A percentile compares a stretch with the other conserved stretches of the same genome.
These are phyloP conservation scores for Thalassiosira pacifica DNA, from an alignment of 352 stramenopile genomes.

Conservation along the genomic window DNA sequence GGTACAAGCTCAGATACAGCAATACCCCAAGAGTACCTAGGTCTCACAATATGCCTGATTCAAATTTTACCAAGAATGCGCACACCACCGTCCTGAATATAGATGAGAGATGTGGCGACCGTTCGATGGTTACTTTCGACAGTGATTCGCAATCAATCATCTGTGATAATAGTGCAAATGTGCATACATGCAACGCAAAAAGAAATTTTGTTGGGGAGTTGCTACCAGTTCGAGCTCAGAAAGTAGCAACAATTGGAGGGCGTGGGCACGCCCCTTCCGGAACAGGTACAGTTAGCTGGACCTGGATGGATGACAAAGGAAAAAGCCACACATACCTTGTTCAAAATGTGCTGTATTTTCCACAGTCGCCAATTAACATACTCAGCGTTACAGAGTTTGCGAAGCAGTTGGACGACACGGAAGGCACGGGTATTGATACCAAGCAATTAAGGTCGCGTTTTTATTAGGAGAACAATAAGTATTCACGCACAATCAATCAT, in stretches of 20 bases:
- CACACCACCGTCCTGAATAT: conserved; percentile 34
- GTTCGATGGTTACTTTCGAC: conserved; percentile 8
- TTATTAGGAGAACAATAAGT: conserved; percentile 20
- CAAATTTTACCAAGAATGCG: no score
- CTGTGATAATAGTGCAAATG: conserved; percentile 34
- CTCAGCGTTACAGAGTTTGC: conserved; percentile 32
- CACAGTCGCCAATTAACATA: conserved; percentile 35
- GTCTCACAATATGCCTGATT: not conserved
- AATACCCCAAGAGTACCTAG: not conserved
- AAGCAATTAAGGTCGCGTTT: conserved; percentile 3
- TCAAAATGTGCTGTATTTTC: conserved; percentile 30
- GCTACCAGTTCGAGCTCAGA: not conserved
- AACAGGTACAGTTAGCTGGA: conserved; percentile 30
- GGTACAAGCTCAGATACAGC: not conserved
- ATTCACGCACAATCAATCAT: conserved; percentile 12
- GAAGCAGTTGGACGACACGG: conserved; percentile 13
- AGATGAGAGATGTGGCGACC: conserved; percentile 18
- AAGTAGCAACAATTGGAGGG: conserved; percentile 36
- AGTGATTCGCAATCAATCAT: conserved; percentile 18
- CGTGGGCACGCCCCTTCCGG: not conserved
- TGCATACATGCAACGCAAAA: conserved; percentile 39
- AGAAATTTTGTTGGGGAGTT: conserved; percentile 13
- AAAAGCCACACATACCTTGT: not conserved
- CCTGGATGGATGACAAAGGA: conserved; percentile 28
- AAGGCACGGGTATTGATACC: conserved; percentile 27